Base-by-base conservation (phyloP, 805 yeast species). In the Barnettozyma siamensis region DNA sequence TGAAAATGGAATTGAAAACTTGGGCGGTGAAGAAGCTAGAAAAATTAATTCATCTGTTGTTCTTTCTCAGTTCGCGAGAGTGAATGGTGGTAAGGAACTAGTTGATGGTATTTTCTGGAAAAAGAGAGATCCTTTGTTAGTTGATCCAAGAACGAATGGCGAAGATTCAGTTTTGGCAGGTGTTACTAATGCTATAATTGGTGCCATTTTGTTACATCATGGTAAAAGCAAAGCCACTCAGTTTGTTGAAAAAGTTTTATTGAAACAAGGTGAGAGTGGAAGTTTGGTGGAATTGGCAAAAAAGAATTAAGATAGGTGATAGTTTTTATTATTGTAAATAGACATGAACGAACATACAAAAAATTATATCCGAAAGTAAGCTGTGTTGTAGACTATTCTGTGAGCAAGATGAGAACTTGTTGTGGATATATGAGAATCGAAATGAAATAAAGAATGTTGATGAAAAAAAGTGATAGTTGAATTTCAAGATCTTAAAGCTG, bases 91-190 rank as follows among this genome's bases (percentile, higher is more conserved):
- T 21, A 21, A 40, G 3, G 29, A 13, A 11, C 13, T 84, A 46
- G 75, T 72, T 49, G 57, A 71, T 9, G 63, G 75, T 17, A 69
- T 83, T 58, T 84, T 81, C 63, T 83, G 89, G 84, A 80, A 75
- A 55, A 72, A 75, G 51, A 72, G 74, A 63, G 72, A 73, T 50
- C 70, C 70, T 31, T 62, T 68, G 32, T 60, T 69, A 44, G 63
- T 64, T 24, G 64, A 62, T 45, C 68, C 71, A 35, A 68, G 63
- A 46, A 58, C 55, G 36, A 77, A 76, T 54, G 86, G 85, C 30
- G 83, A 78, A 54, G 59, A 72, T 54, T 65, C 72, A 43, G 73
- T 78, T 11, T 40, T 70, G 44, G 73, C 78, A 4, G 74, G 76
- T 46, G 72, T 76, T 58, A 57, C 77, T 45, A 68, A 67, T 52